Evolutionary conservation across 805 yeast genomes (phyloP), one percentile per base, ranked within the genome.

Genomic region (Starmerella vitae): DNA sequence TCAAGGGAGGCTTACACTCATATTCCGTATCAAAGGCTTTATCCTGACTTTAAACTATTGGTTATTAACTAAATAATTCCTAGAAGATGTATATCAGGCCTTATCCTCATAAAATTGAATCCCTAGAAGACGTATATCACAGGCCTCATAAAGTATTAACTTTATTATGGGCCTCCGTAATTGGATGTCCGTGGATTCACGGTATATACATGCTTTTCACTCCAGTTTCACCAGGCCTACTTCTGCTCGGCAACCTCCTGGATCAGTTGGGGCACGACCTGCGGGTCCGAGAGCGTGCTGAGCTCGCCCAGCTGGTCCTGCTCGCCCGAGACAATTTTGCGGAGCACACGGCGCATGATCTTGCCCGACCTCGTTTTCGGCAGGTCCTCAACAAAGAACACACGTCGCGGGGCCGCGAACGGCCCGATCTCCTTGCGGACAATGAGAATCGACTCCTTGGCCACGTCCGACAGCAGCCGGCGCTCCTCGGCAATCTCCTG

Each of bases 361-460:
- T 91, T 91, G 53, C 98, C 98, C 9, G 95, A 84, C 67, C 98
- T 76, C 19, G 98, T 91, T 73, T 88, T 91, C 64, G 98, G 98
- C 61, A 91, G 73, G 58, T 91, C 97, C 44, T 75, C 78, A 40
- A 88, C 93, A 43, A 86, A 65, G 52, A 78, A 67, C 43, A 86
- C 76, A 42, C 76, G 67, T 63, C 86, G 86, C 57, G 98, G 98
- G 41, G 97, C 93, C 17, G 98, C 98, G 63, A 84, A 84, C 35
- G 76, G 76, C 33, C 94, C 94, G 60, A 85, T 85, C 56, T 79
- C 84, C 60, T 82, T 79, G 62, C 98, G 75, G 36, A 91, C 95
- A 46, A 84, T 83, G 63, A 85, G 65, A 42, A 85, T 72, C 48
- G 93, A 74, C 59, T 81, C 84, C 61, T 74, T 52, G 74, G 76